phyloP scores from a whole-genome alignment of 176 grass and related monocot species.

The Leersia perrieri region DNA sequence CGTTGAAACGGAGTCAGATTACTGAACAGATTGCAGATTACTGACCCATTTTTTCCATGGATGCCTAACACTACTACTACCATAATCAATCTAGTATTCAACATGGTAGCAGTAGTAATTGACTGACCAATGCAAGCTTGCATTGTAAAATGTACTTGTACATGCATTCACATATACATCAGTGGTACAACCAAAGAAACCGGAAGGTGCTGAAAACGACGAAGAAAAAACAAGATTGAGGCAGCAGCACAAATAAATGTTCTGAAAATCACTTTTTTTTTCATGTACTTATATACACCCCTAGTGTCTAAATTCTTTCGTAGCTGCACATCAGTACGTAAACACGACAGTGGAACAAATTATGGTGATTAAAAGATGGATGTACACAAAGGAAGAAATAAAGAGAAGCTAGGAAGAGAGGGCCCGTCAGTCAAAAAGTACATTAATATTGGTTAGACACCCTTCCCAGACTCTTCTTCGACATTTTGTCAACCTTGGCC shows the following conservation, averaged over 20 bases:
- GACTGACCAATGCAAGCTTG: neutral
- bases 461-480: neutral
- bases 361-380: conserved; percentile 1
- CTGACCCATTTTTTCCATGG: neutral
- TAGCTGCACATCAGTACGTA: neutral
- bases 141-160: no score
- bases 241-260: no score
- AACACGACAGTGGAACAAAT: neutral
- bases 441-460: conserved; percentile 5
- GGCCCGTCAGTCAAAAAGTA: conserved; percentile 4
- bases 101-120: neutral
- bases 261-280: neutral
- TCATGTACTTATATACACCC: neutral
- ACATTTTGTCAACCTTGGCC: conserved; percentile 6
- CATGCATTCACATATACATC: no score
- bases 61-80: neutral
- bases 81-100: neutral
- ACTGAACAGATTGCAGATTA: neutral
- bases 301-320: neutral
- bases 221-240: no score
- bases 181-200: conserved; percentile 10
- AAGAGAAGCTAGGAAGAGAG: neutral
- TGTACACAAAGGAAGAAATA: neutral
- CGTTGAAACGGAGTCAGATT: neutral
- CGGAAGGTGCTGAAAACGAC: neutral